phyloP scores from a whole-genome alignment of 1,284 basidiomycete genomes.

The Boletus subluridellus region DNA sequence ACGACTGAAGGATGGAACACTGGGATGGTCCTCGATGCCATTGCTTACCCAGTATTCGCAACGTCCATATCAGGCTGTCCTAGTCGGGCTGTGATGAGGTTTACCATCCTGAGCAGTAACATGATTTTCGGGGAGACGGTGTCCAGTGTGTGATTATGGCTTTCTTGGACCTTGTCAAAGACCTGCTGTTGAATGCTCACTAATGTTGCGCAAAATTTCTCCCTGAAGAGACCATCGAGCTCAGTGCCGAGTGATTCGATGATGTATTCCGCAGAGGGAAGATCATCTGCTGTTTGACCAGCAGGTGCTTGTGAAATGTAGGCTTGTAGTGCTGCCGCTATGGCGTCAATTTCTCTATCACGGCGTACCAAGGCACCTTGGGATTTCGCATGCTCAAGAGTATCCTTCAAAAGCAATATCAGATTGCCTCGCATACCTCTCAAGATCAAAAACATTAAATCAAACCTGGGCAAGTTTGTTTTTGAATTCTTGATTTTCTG shows the following conservation, averaged over 20 bases:
- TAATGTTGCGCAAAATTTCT: slow-evolving; percentile 40
- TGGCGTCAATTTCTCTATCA: slow-evolving; percentile 36
- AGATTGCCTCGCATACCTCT: not conserved
- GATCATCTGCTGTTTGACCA: slow-evolving; percentile 23
- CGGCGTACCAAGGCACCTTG: slow-evolving; percentile 17
- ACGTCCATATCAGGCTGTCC: slow-evolving; percentile 26
- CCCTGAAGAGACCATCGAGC: slow-evolving; percentile 38
- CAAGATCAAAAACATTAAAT: not conserved
- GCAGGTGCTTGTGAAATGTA: slow-evolving; percentile 35
- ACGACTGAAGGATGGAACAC: not conserved
- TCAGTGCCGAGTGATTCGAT: slow-evolving; percentile 40
- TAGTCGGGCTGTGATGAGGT: slow-evolving; percentile 29
- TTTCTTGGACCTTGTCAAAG: slow-evolving; percentile 37
- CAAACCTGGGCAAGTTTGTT: slow-evolving; percentile 31
- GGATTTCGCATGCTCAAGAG: slow-evolving; percentile 9
- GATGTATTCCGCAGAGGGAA: slow-evolving; percentile 43
- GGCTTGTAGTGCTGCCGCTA: slow-evolving; percentile 41
- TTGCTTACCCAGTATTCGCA: slow-evolving; percentile 7
- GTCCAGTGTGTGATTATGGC: slow-evolving; percentile 37
- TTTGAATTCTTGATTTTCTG: slow-evolving; percentile 34
- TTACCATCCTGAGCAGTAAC: slow-evolving; percentile 29
- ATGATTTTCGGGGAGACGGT: slow-evolving; percentile 41
- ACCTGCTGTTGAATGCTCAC: slow-evolving; percentile 37
- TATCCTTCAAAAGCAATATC: slow-evolving; percentile 14
- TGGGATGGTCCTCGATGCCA: not conserved